These are phyloP conservation scores for Yamadazyma nakazawae DNA, from an alignment of 805 yeast species.

Conservation along the genomic window DNA sequence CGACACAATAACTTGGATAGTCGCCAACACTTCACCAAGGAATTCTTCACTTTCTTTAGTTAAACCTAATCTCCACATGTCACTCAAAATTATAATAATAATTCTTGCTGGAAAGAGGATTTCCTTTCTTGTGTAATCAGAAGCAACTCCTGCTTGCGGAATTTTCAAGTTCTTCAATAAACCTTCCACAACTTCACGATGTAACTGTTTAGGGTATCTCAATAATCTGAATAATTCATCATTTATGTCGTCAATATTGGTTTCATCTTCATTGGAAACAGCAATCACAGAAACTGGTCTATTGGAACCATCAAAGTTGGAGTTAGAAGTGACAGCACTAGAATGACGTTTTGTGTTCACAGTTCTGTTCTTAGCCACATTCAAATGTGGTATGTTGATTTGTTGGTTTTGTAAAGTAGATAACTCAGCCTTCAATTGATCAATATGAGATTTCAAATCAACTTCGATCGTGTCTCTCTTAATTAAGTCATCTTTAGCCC, in stretches of 20 bases:
- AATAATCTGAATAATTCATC: slow-evolving; percentile 70
- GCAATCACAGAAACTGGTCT: slow-evolving; percentile 65
- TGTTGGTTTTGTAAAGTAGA: slow-evolving; percentile 40
- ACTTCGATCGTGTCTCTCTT: slow-evolving; percentile 63
- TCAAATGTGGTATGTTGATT: slow-evolving; percentile 12
- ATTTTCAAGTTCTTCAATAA: slow-evolving; percentile 78
- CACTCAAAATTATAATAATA: slow-evolving; percentile 84
- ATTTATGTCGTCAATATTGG: slow-evolving; percentile 63
- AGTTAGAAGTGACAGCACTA: slow-evolving; percentile 16
- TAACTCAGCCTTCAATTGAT: slow-evolving; percentile 51
- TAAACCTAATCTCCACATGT: slow-evolving; percentile 97
- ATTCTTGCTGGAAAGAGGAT: slow-evolving; percentile 95
- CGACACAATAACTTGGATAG: slow-evolving; percentile 81
- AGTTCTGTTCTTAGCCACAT: slow-evolving; percentile 29
- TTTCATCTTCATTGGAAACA: slow-evolving; percentile 50
- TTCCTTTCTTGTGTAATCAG: slow-evolving; percentile 80
- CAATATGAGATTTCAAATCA: slow-evolving; percentile 61
- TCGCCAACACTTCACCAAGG: slow-evolving; percentile 81
- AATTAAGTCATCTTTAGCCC: slow-evolving; percentile 55
- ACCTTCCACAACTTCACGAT: slow-evolving; percentile 83
- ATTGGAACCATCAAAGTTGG: slow-evolving; percentile 17
- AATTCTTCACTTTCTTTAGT: slow-evolving; percentile 89
- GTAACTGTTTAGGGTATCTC: slow-evolving; percentile 68
- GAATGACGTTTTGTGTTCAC: slow-evolving; percentile 40
- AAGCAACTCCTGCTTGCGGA: slow-evolving; percentile 82